Percentiles rank a stretch among this genome's conserved stretches.
Conservation (phyloP, 1,139 yeast species). For the Kluyveromyces marxianus region DNA sequence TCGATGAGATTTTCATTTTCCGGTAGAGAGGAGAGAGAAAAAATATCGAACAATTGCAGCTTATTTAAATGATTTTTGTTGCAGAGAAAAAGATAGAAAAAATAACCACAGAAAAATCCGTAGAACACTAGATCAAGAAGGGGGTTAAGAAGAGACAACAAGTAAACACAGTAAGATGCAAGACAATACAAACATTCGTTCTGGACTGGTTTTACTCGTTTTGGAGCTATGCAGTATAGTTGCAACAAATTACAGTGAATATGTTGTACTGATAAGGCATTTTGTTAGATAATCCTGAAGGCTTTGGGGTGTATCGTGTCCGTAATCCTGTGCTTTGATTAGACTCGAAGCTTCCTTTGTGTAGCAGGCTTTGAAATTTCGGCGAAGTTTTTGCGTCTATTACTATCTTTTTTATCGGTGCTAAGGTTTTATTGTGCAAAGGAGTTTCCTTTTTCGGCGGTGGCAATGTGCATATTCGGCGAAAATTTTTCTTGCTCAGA, state of each 20-base stretch:
- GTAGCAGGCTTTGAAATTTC: background rate
- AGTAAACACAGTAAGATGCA: too few relatives aligned
- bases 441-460: background rate
- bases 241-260: too few relatives aligned
- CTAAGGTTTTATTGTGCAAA: background rate
- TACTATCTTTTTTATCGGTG: background rate
- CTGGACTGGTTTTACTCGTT: too few relatives aligned
- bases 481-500: background rate
- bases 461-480: background rate
- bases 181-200: too few relatives aligned
- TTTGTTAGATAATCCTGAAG: too few relatives aligned
- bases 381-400: background rate
- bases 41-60: background rate
- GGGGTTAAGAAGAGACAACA: too few relatives aligned
- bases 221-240: too few relatives aligned
- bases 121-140: background rate
- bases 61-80: background rate
- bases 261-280: too few relatives aligned
- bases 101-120: background rate
- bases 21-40: background rate
- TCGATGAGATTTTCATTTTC: background rate
- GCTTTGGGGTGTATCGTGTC: too few relatives aligned
- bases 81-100: background rate
- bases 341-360: too few relatives aligned
- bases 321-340: too few relatives aligned